Percentiles rank a stretch among this genome's conserved stretches.
Conservation (phyloP, 139 green algal genomes). For the Desmodesmus armatus region DNA sequence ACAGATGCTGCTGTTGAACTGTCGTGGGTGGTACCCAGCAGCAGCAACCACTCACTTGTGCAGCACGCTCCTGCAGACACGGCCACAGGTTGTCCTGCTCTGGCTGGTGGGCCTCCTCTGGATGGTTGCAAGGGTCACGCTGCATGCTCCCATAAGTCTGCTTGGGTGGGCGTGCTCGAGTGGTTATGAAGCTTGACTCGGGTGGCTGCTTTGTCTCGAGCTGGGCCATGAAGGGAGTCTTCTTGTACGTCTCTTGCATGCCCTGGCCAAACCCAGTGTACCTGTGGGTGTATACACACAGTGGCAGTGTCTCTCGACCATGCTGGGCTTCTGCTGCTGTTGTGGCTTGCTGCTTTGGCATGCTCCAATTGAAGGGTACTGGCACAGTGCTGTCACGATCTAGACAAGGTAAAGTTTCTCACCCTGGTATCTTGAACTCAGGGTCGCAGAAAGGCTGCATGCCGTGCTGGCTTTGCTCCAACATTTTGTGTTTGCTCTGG, state of each 20-base stretch:
- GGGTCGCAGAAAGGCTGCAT: slow-evolving; percentile 61
- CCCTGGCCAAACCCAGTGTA: slow-evolving; percentile 80
- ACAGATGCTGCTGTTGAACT: background rate
- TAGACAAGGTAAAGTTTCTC: background rate
- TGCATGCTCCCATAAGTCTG: slow-evolving; percentile 34
- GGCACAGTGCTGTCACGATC: no score
- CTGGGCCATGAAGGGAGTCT: slow-evolving; percentile 79
- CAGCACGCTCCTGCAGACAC: slow-evolving; percentile 23
- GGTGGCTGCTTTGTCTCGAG: slow-evolving; percentile 68
- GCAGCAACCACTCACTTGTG: no score
- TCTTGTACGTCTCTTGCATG: slow-evolving; percentile 75
- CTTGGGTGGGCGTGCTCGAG: slow-evolving; percentile 53
- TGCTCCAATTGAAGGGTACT: no score
- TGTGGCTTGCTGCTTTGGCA: background rate
- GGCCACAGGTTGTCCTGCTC: slow-evolving; percentile 71
- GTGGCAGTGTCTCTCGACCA: background rate
- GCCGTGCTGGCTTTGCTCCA: no score
- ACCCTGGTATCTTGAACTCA: slow-evolving; percentile 76
- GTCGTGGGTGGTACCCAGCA: no score
- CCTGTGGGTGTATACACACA: slow-evolving; percentile 47
- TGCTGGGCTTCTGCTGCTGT: background rate
- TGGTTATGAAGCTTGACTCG: slow-evolving; percentile 74
- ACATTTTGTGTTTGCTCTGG: no score
- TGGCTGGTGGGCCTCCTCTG: slow-evolving; percentile 58
- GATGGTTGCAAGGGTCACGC: slow-evolving; percentile 72